These are phyloP conservation scores for Isabelozyma gotoi DNA, from an alignment of 805 yeast genomes.

Conservation along the genomic window DNA sequence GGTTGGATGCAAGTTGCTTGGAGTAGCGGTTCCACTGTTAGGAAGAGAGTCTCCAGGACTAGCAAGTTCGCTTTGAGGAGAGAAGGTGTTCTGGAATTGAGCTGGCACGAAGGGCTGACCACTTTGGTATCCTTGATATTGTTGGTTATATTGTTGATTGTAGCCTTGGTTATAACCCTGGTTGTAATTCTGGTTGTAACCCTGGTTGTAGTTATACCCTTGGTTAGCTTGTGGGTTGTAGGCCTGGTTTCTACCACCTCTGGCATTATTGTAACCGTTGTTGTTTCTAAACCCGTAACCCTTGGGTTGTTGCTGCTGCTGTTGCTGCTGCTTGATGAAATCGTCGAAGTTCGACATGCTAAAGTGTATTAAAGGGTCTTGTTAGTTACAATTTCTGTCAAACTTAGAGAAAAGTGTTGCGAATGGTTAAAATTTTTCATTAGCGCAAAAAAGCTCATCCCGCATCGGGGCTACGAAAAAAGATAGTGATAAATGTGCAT, in stretches of 20 bases:
- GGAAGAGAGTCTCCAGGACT: slow-evolving; percentile 30
- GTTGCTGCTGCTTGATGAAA: slow-evolving; percentile 48
- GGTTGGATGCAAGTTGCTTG: slow-evolving; percentile 31
- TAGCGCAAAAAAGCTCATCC: neutral
- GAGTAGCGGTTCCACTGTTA: slow-evolving; percentile 36
- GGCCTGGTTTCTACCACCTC: slow-evolving; percentile 1
- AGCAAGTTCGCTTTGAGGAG: slow-evolving; percentile 7
- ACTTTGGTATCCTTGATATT: slow-evolving; percentile 4
- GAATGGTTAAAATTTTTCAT: neutral
- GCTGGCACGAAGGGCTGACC: slow-evolving; percentile 5
- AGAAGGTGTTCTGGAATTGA: slow-evolving; percentile 2
- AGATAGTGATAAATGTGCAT: no score
- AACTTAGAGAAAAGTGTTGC: neutral
- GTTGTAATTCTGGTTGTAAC: slow-evolving; percentile 9
- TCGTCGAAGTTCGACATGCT: slow-evolving; percentile 40
- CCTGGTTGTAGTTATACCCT: slow-evolving; percentile 7
- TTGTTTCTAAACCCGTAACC: slow-evolving; percentile 24
- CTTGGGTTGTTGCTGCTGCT: slow-evolving; percentile 27
- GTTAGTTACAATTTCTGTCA: neutral
- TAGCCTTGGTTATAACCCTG: slow-evolving; percentile 7
- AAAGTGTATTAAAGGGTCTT: neutral
- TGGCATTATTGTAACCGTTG: neutral
- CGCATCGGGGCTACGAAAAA: neutral
- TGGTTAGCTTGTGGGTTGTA: slow-evolving; percentile 1
- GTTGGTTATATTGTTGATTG: slow-evolving; percentile 7